Percentiles rank a stretch among this genome's conserved stretches.
Evolutionary conservation across 129 eudicot genomes (phyloP).

Genomic region (Arctium minus): DNA sequence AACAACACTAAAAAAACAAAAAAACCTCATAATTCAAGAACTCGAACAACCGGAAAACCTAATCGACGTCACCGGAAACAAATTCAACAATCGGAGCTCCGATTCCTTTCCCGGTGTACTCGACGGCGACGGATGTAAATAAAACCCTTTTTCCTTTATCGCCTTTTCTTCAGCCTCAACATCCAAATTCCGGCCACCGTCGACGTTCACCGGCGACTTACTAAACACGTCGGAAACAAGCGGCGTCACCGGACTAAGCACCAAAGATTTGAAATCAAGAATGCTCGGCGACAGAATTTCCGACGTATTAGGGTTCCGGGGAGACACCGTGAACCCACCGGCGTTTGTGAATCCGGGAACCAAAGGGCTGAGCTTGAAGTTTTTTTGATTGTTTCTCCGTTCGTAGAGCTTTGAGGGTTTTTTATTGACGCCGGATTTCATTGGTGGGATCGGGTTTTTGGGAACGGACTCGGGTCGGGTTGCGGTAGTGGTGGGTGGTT

Average conservation of each 20-base stretch:
- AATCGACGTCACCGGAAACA: conserved; percentile 80
- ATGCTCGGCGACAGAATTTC: conserved; percentile 69
- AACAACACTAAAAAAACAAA: background rate
- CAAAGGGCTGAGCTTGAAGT: conserved; percentile 62
- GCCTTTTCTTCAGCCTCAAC: conserved; percentile 63
- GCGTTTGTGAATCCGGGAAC: conserved; percentile 34
- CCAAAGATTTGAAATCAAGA: conserved; percentile 69
- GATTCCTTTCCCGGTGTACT: conserved; percentile 51
- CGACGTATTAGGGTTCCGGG: conserved; percentile 35
- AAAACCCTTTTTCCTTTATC: conserved; percentile 65
- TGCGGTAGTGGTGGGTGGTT: conserved; percentile 35
- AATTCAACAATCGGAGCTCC: conserved; percentile 64
- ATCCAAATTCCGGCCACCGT: conserved; percentile 18
- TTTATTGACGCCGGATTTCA: conserved; percentile 44
- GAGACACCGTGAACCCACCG: conserved; percentile 28
- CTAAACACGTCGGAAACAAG: conserved; percentile 73
- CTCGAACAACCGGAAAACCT: conserved; percentile 37
- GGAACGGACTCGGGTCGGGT: conserved; percentile 24
- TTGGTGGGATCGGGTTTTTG: conserved; percentile 54
- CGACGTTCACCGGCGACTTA: conserved; percentile 29
- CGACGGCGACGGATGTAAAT: conserved; percentile 74
- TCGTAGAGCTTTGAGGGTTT: conserved; percentile 79
- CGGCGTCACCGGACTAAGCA: conserved; percentile 85
- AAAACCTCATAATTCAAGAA: conserved; percentile 30
- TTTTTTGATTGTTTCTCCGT: conserved; percentile 57